Evolutionary conservation across 2,329 filamentous ascomycete species (phyloP).

Genomic region (Zarea fungicola): DNA sequence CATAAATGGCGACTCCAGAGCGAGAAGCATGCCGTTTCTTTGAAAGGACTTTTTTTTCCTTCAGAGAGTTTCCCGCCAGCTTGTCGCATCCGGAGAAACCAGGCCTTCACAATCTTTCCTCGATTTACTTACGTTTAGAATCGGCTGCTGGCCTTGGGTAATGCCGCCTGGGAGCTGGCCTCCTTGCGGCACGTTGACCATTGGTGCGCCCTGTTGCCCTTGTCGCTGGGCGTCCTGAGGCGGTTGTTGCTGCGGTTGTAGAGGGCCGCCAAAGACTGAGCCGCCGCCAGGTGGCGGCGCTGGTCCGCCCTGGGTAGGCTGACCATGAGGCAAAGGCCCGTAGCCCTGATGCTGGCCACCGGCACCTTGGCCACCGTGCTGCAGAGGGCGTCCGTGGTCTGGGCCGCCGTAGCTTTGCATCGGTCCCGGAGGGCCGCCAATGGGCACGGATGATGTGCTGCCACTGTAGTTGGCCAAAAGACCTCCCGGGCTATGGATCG

Average conservation of each 20-base stretch:
- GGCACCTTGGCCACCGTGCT: slow-evolving; percentile 47
- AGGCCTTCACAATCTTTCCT: too few relatives aligned
- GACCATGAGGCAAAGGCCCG: slow-evolving; percentile 45
- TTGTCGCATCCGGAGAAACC: too few relatives aligned
- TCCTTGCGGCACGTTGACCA: slow-evolving; percentile 40
- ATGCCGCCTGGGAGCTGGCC: slow-evolving; percentile 35
- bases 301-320: slow-evolving; percentile 45
- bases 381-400: slow-evolving; percentile 46
- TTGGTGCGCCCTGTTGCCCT: slow-evolving; percentile 37
- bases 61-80: too few relatives aligned
- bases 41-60: too few relatives aligned
- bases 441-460: slow-evolving; percentile 47
- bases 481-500: slow-evolving; percentile 89
- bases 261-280: slow-evolving; percentile 63
- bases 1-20: neutral
- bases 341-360: slow-evolving; percentile 53
- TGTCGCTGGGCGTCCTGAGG: slow-evolving; percentile 58
- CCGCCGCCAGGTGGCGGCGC: slow-evolving; percentile 56
- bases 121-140: slow-evolving; percentile 45
- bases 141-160: slow-evolving; percentile 39
- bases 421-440: slow-evolving; percentile 48
- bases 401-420: slow-evolving; percentile 50
- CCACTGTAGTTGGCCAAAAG: slow-evolving; percentile 70
- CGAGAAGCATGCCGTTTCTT: too few relatives aligned
- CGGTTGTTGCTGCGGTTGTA: slow-evolving; percentile 58